Evolutionary conservation across 78 protist species (phyloP).

Genomic region (Chrysochromulina parva): DNA sequence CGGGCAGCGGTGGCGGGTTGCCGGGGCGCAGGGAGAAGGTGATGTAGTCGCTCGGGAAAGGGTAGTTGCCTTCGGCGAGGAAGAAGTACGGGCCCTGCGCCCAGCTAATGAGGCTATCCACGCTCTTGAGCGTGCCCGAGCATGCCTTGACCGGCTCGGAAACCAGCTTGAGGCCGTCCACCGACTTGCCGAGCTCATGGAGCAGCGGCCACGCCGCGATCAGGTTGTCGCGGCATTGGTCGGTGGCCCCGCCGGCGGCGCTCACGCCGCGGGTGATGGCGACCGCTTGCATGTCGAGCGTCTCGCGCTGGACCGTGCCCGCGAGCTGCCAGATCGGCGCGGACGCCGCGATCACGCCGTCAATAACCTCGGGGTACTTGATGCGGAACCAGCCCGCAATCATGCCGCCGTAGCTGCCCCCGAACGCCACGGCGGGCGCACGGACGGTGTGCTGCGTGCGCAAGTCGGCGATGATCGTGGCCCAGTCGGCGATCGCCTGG

Average conservation of each 20-base stretch:
- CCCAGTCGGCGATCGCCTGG: slow-evolving; percentile 31
- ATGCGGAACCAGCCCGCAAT: slow-evolving; percentile 40
- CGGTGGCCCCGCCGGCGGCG: background rate
- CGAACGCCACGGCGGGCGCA: slow-evolving; percentile 6
- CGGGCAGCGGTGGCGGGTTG: background rate
- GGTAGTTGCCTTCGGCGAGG: background rate
- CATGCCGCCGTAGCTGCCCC: slow-evolving; percentile 57
- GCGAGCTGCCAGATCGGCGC: slow-evolving; percentile 10
- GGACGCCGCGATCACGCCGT: slow-evolving; percentile 40
- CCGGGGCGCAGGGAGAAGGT: background rate
- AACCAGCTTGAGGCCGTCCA: background rate
- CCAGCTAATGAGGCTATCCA: background rate
- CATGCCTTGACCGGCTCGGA: background rate
- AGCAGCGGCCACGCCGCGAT: background rate
- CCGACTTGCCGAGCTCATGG: background rate
- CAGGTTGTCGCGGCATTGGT: background rate
- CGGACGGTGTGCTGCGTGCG: background rate
- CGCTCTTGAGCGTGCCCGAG: background rate
- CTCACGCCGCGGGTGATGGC: background rate
- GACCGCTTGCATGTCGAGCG: background rate
- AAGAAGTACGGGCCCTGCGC: too few species aligned
- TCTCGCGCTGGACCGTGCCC: background rate
- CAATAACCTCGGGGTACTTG: slow-evolving; percentile 16
- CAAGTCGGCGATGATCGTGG: background rate
- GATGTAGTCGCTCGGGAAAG: background rate